Evolutionary conservation across 495 filamentous ascomycete genomes (phyloP), one percentile per base, ranked within the genome.

Genomic region (Lasiosphaeria miniovina): DNA sequence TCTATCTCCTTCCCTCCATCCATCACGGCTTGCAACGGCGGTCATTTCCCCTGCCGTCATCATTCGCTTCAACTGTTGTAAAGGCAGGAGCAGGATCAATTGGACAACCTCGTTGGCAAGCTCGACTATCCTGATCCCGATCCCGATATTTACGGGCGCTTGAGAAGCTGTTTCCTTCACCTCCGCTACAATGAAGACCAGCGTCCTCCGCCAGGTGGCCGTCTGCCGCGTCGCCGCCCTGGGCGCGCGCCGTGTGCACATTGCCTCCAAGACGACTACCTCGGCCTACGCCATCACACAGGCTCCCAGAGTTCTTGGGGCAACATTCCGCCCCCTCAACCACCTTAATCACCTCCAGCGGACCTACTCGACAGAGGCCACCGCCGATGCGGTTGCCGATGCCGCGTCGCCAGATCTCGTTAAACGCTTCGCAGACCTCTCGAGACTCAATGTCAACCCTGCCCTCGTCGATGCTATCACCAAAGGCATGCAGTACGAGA

Each of bases 371-470:
- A 63, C 63, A 53, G 72, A 71, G 55, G 71, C 72, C 8, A 64
- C 71, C 33, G 64, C 63, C 31, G 58, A 64, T 14, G 48, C 52
- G 10, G 24, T 57, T 7, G 49, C 49, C 6, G 24, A 58, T 15
- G 31, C 17, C 45, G 24, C 65, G 32, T 59, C 68, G 15, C 35
- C 56, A n/a, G 64, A 59, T 7, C 63, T 64, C 36, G 71, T 90
- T 65, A 88, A 86, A 17, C 78, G 78, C 43, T 98, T 98, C 68
- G 66, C 77, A 3, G 86, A 96, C 41, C 77, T 98, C 35, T 72
- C 71, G 33, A 75, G 79, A 4, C 71, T 83, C 32, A 82, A 83
- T 12, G 84, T 98, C 36, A 74, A 93, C 64, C 61, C 69, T 4
- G 76, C 73, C 38, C 73, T 98, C 50, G 80, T 96, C 57, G 60